Evolutionary conservation across 306 rosid genomes (phyloP).

Genomic region (Ormosia emarginata): DNA sequence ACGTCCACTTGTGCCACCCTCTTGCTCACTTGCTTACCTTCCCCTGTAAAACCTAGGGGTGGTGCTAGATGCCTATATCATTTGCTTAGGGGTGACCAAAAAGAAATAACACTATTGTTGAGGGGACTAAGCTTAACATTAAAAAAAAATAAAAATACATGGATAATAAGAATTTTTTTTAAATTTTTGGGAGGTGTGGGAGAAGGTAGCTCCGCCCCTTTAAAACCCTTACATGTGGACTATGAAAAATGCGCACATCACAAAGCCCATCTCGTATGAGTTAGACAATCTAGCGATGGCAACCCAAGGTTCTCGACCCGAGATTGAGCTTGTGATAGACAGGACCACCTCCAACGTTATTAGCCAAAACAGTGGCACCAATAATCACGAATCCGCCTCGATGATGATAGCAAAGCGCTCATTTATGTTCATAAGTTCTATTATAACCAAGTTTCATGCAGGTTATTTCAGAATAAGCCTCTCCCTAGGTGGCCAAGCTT

Average conservation of each 20-base stretch:
- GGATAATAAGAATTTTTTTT: no score
- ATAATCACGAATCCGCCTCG: not conserved
- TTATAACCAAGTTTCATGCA: conserved; percentile 52
- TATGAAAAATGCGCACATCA: not conserved
- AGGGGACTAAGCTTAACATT: no score
- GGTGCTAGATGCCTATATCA: no score
- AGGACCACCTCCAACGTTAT: not conserved
- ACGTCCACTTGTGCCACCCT: not conserved
- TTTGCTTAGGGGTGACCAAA: no score
- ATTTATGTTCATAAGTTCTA: conserved; percentile 17
- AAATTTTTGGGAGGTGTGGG: no score
- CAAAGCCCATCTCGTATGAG: not conserved
- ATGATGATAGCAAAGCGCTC: conserved; percentile 9
- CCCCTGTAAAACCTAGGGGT: not conserved
- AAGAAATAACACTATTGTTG: no score
- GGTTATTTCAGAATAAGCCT: conserved; percentile 69
- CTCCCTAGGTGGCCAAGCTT: conserved; percentile 56
- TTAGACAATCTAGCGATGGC: conserved; percentile 2
- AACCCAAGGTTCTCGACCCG: not conserved
- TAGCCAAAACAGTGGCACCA: not conserved
- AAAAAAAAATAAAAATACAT: no score
- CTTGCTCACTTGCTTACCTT: not conserved
- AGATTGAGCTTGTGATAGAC: conserved; percentile 36
- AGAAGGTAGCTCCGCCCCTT: not conserved
- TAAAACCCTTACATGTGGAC: conserved; percentile 16